These are phyloP conservation scores for Strobilomyces confusus DNA, from an alignment of 768 basidiomycete species.

Conservation along the genomic window DNA sequence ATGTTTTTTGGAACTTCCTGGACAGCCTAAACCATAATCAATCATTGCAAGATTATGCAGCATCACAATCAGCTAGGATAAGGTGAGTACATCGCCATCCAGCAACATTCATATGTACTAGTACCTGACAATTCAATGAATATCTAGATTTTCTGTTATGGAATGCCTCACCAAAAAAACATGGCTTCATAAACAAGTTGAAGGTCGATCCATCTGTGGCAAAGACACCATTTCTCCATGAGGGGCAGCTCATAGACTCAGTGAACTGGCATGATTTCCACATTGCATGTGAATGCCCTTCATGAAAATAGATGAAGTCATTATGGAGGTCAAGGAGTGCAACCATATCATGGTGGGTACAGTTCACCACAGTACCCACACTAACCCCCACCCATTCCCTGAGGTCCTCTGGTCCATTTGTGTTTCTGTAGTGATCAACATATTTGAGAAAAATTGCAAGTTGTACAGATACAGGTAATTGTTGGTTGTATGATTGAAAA, in stretches of 20 bases:
- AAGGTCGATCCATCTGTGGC: background rate
- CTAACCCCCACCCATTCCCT: background rate
- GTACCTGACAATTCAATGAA: background rate
- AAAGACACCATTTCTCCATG: background rate
- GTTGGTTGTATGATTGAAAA: too few species aligned
- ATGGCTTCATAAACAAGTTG: background rate
- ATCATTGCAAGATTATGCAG: background rate
- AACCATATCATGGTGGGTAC: background rate
- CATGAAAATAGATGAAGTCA: background rate
- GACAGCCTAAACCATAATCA: background rate
- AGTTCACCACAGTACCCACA: background rate
- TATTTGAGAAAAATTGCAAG: background rate
- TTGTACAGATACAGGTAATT: background rate
- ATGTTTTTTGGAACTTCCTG: background rate
- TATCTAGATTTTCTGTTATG: slow-evolving; percentile 1
- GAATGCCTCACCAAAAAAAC: background rate
- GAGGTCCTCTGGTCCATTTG: background rate
- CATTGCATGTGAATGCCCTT: background rate
- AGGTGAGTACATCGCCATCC: background rate
- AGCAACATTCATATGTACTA: background rate
- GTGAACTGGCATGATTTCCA: too few species aligned
- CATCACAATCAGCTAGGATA: background rate
- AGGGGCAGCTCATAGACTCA: background rate
- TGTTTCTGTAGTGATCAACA: background rate
- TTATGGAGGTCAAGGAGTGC: background rate